Conservation (phyloP, 495 filamentous ascomycete genomes). For the Tuber melanosporum region DNA sequence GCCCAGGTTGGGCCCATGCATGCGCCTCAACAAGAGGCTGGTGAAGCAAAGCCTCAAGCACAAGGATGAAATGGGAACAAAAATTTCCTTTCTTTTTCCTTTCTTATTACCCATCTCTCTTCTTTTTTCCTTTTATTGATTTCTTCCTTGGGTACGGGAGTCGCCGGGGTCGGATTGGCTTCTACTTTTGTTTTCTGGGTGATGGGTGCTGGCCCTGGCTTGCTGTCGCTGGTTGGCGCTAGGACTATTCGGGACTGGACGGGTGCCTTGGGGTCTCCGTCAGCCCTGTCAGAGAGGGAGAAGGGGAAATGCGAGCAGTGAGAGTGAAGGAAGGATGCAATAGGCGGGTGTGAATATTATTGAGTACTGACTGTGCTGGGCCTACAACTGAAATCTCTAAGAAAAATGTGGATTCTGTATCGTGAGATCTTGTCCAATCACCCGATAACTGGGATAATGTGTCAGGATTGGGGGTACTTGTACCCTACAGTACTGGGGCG, state of each 20-base stretch:
- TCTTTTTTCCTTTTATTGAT: neutral
- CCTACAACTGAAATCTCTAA: neutral
- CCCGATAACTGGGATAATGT: neutral
- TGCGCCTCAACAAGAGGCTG: neutral
- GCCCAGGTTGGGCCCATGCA: neutral
- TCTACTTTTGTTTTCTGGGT: neutral
- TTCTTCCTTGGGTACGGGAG: neutral
- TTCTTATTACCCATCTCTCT: neutral
- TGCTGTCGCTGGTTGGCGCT: neutral
- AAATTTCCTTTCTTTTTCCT: neutral
- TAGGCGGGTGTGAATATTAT: conserved; percentile 1
- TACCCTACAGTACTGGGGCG: too few species aligned
- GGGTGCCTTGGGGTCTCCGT: conserved; percentile 4
- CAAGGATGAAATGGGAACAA: neutral
- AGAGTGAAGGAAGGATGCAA: neutral
- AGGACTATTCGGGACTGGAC: neutral
- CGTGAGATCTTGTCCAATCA: neutral
- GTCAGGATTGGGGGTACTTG: neutral
- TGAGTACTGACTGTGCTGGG: neutral
- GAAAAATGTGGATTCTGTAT: neutral
- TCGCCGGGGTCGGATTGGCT: neutral
- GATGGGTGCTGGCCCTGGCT: conserved; percentile 2
- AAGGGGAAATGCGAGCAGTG: neutral
- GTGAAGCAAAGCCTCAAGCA: conserved; percentile 1
- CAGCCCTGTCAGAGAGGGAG: neutral